A percentile compares a stretch with the other conserved stretches of the same genome.
These are phyloP conservation scores for Clonostachys rhizophaga DNA, from an alignment of 2,329 filamentous ascomycete genomes.

Conservation along the genomic window DNA sequence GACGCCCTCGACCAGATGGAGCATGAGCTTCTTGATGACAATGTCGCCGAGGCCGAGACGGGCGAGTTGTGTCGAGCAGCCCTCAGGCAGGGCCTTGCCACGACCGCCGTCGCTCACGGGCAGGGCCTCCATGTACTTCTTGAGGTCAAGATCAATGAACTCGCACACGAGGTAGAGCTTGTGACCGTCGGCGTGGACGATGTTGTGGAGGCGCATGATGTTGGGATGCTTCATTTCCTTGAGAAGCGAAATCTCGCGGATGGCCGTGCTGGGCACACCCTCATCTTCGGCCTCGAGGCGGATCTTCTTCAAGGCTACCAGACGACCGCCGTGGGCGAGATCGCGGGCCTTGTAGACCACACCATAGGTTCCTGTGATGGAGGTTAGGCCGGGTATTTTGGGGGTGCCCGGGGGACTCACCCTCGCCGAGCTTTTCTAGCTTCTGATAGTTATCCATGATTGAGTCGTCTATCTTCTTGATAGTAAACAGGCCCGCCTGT, in stretches of 20 bases:
- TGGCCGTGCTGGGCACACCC: conserved; percentile 89
- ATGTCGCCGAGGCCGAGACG: conserved; percentile 69
- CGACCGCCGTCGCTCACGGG: conserved; percentile 80
- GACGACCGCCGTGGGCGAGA: conserved; percentile 74
- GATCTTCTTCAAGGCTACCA: conserved; percentile 93
- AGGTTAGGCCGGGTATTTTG: conserved; percentile 3
- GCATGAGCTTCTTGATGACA: conserved; percentile 93
- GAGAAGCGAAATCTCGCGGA: conserved; percentile 88
- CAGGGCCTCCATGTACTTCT: conserved; percentile 94
- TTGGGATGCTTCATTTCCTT: conserved; percentile 94
- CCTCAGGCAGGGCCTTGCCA: conserved; percentile 80
- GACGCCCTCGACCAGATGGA: conserved; percentile 77
- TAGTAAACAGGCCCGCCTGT: too few species aligned
- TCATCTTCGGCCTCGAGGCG: conserved; percentile 93
- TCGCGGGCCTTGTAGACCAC: conserved; percentile 94
- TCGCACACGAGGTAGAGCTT: conserved; percentile 93
- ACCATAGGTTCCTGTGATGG: conserved; percentile 73
- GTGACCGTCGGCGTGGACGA: conserved; percentile 90
- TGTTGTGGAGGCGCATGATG: conserved; percentile 84
- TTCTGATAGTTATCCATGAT: conserved; percentile 94
- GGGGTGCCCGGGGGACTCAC: conserved; percentile 34
- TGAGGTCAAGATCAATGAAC: conserved; percentile 85
- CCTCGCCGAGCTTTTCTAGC: conserved; percentile 94
- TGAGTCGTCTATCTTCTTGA: too few species aligned
- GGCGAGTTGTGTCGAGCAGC: conserved; percentile 58